Percentiles rank a stretch among this genome's conserved stretches.
Conservation (phyloP, 148 eudicot genomes). For the Selenicereus undatus region DNA sequence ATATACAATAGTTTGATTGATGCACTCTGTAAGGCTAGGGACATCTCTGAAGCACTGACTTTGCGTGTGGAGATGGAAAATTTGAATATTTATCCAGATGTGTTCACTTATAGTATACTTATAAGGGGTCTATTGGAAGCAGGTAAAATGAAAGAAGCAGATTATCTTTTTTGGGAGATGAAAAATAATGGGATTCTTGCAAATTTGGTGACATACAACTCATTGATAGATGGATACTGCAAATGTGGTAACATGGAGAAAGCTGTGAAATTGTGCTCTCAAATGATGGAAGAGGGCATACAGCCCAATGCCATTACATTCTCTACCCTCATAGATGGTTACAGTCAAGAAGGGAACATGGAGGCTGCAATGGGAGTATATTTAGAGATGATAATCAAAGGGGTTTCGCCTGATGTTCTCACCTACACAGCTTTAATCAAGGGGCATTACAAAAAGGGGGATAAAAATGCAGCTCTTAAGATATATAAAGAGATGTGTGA, state of each 20-base stretch:
- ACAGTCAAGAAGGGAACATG: constrained; percentile 46
- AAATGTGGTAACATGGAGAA: constrained; percentile 57
- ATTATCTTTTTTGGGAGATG: constrained; percentile 48
- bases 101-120: constrained; percentile 56
- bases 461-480: constrained; percentile 51
- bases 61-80: constrained; percentile 47
- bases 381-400: constrained; percentile 69
- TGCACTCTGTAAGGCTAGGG: constrained; percentile 45
- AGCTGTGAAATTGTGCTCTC: constrained; percentile 58
- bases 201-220: constrained; percentile 59
- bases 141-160: constrained; percentile 62
- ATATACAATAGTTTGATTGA: constrained; percentile 72
- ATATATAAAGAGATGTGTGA: constrained; percentile 70
- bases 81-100: constrained; percentile 41
- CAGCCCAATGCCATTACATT: constrained; percentile 59
- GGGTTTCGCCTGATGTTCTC: constrained; percentile 67
- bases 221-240: constrained; percentile 59
- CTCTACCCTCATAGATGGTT: constrained; percentile 65
- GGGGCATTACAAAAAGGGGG: constrained; percentile 62
- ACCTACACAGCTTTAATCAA: constrained; percentile 61
- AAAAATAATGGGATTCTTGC: constrained; percentile 37
- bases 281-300: constrained; percentile 59
- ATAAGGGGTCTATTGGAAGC: constrained; percentile 55
- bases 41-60: constrained; percentile 42
- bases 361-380: constrained; percentile 66